These are phyloP conservation scores for Aspergillus fischeri DNA, from an alignment of 2,329 filamentous ascomycete species.

Conservation along the genomic window DNA sequence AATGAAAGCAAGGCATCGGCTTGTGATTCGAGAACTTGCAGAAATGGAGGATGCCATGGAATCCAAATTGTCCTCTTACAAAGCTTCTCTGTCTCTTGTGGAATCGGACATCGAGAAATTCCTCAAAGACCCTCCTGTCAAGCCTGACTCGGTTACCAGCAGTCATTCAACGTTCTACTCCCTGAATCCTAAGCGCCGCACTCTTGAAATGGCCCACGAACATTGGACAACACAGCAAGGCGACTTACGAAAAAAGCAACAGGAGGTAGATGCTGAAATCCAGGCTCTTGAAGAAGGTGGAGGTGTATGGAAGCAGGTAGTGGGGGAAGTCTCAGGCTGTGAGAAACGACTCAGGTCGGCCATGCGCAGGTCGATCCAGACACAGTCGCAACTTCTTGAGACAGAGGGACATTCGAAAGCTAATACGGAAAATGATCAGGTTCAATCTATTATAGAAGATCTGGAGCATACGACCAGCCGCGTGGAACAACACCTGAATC, in stretches of 20 bases:
- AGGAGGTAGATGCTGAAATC: conserved; percentile 50
- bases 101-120: conserved; percentile 54
- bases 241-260: conserved; percentile 40
- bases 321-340: conserved; percentile 50
- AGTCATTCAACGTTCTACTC: conserved; percentile 44
- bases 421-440: conserved; percentile 20
- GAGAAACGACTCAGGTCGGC: conserved; percentile 35
- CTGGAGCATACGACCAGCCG: conserved; percentile 45
- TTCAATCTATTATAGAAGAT: conserved; percentile 36
- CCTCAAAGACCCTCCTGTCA: conserved; percentile 45
- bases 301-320: conserved; percentile 54
- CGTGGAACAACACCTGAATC: conserved; percentile 47
- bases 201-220: conserved; percentile 57
- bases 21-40: conserved; percentile 50
- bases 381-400: conserved; percentile 15
- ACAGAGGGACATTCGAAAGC: conserved; percentile 8
- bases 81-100: conserved; percentile 51
- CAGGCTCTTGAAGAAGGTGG: conserved; percentile 57
- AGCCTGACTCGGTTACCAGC: conserved; percentile 30
- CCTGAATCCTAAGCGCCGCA: conserved; percentile 54
- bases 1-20: conserved; percentile 52
- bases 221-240: conserved; percentile 52
- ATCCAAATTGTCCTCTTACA: conserved; percentile 57
- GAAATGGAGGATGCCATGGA: conserved; percentile 55
- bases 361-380: conserved; percentile 31